Percentiles rank a stretch among this genome's conserved stretches.
Evolutionary conservation across 2,329 filamentous ascomycete species (phyloP).

Genomic region (Colletotrichum limetticola): DNA sequence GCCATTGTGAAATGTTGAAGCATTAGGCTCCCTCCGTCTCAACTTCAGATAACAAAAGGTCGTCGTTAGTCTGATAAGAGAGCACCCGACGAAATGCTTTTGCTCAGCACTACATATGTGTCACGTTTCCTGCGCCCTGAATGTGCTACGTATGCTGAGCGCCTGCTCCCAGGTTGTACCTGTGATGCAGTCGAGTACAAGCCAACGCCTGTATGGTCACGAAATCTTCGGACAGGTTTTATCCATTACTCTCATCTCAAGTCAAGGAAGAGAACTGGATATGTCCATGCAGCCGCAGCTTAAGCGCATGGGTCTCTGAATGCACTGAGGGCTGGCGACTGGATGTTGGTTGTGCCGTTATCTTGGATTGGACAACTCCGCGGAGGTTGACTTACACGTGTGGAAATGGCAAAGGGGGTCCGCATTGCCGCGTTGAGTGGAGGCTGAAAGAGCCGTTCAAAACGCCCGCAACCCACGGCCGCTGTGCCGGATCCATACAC

Average conservation of each 20-base stretch:
- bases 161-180: neutral
- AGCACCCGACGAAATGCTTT: neutral
- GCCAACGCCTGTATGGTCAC: neutral
- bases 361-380: conserved; percentile 32
- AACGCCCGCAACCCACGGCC: conserved; percentile 26
- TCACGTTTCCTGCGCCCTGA: neutral
- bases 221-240: neutral
- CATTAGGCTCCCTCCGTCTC: too few species aligned
- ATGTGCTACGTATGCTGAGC: neutral
- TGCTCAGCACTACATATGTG: conserved; percentile 3
- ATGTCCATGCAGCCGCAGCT: neutral
- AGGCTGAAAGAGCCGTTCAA: conserved; percentile 27
- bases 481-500: conserved; percentile 8
- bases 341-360: conserved; percentile 25
- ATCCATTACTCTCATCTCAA: neutral
- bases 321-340: conserved; percentile 9
- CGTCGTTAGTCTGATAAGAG: neutral
- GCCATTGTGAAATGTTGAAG: neutral
- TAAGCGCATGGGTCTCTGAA: conserved; percentile 15
- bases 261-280: neutral
- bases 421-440: conserved; percentile 28
- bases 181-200: too few species aligned
- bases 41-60: too few species aligned
- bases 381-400: conserved; percentile 28
- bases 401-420: conserved; percentile 22